phyloP scores from a whole-genome alignment of 192 early-diverging fungal genomes.

The Diversispora eburnea region DNA sequence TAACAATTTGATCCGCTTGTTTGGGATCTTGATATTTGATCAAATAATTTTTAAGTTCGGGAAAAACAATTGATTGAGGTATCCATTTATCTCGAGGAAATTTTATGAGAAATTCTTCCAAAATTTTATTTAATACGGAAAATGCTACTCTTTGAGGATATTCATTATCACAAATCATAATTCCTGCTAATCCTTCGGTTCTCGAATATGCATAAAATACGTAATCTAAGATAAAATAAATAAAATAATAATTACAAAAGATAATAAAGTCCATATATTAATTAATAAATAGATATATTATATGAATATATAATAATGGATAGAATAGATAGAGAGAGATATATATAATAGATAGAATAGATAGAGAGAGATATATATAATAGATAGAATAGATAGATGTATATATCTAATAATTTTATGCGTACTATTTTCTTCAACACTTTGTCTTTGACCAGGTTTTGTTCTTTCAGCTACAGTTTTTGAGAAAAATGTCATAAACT shows the following conservation, averaged over 20 bases:
- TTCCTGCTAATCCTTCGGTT: conserved; percentile 64
- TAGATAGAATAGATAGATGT: neutral
- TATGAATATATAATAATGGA: too few relatives aligned
- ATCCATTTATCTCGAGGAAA: conserved; percentile 48
- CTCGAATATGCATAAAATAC: conserved; percentile 78
- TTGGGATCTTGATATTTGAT: conserved; percentile 88
- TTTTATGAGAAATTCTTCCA: conserved; percentile 79
- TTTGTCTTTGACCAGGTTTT: conserved; percentile 70
- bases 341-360: too few relatives aligned
- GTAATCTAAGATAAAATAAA: conserved; percentile 59
- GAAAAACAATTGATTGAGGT: conserved; percentile 48
- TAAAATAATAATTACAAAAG: neutral
- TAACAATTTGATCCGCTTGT: conserved; percentile 86
- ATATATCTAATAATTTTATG: neutral
- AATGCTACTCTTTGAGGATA: conserved; percentile 90
- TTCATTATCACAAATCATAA: conserved; percentile 80
- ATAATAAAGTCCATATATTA: neutral
- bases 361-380: too few relatives aligned
- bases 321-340: too few relatives aligned
- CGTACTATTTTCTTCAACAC: conserved; percentile 75
- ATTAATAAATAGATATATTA: too few relatives aligned
- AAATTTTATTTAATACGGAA: conserved; percentile 74
- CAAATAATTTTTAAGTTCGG: conserved; percentile 70
- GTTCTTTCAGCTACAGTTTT: conserved; percentile 86
- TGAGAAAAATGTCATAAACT: conserved; percentile 84